Evolutionary conservation across 1,139 yeast species (phyloP), one percentile per base, ranked within the genome.

Genomic region (Fermentozyma sake): DNA sequence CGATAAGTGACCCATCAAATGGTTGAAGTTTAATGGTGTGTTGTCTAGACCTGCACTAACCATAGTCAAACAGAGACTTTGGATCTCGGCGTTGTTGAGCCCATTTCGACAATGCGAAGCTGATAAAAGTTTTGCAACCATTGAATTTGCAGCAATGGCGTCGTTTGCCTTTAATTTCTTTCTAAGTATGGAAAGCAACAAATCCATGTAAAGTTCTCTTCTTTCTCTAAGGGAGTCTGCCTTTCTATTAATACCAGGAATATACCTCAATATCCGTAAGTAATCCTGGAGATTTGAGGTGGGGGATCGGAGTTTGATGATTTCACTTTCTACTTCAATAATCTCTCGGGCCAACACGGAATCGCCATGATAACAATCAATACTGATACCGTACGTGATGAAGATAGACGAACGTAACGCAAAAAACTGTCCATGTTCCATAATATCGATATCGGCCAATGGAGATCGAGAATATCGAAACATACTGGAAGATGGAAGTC

Each of bases 31-130:
- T 16, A 80, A 60, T 0, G 89, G 81, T 1, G 81, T 74, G 34
- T 83, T 82, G 46, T 82, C 91, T 18, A 82, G 55, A 0, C 93
- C 93, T 4, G 91, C 91, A 40, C 87, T 79, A 0, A 82, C 79
- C 79, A 81, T 75, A 0, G 91, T 79, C 24, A 82, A 55, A 46
- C 89, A 80, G 6, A 79, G 66, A 26, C 85, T 75, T 30, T 67
- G 66, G 26, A 79, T 50, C 43, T 81, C 86, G 3, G 52, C 52
- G 1, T 48, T 51, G 4, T 54, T 50, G 16, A 68, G 36, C 10
- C 23, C 16, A 4, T 16, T 11, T n/a, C n/a, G n/a, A n/a, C n/a
- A n/a, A 12, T 20, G 12, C 15, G 30, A 12, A 7, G 47, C 47
- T 22, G 54, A 47, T 13, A 66, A 42, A 6, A 68, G 56, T 24